Evolutionary conservation across 352 stramenopile genomes (phyloP).

Genomic region (Globisporangium yorkense): DNA sequence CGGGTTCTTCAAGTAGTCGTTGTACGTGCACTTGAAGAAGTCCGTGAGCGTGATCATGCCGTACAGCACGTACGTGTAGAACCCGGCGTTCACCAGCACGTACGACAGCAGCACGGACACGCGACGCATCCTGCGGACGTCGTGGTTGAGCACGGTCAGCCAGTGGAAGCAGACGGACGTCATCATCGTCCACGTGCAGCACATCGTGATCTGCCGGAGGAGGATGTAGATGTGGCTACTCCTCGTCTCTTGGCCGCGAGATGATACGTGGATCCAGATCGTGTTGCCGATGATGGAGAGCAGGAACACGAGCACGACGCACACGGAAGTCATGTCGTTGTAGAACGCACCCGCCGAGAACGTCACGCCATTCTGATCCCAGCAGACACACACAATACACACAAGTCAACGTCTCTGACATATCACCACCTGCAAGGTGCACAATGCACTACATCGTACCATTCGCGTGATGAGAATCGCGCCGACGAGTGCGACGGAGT

Average conservation of each 20-base stretch:
- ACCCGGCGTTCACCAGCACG: slow-evolving; percentile 51
- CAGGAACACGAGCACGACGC: slow-evolving; percentile 66
- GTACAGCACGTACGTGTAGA: slow-evolving; percentile 66
- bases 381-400: slow-evolving; percentile 1
- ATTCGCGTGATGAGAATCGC: slow-evolving; percentile 78
- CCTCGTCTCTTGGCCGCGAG: slow-evolving; percentile 30
- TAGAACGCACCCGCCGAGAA: slow-evolving; percentile 76
- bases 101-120: slow-evolving; percentile 57
- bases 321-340: slow-evolving; percentile 82
- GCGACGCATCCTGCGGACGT: slow-evolving; percentile 44
- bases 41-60: slow-evolving; percentile 63
- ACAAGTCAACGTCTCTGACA: background rate
- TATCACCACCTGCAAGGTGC: background rate
- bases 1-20: slow-evolving; percentile 85
- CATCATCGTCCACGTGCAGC: slow-evolving; percentile 85
- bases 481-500: slow-evolving; percentile 62
- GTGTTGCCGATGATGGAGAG: slow-evolving; percentile 69
- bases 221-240: slow-evolving; percentile 75
- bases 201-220: slow-evolving; percentile 54
- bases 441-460: slow-evolving; percentile 22
- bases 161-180: slow-evolving; percentile 85
- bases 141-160: slow-evolving; percentile 65
- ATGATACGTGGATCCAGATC: slow-evolving; percentile 77
- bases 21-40: slow-evolving; percentile 84
- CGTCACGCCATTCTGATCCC: slow-evolving; percentile 63